phyloP scores from a whole-genome alignment of 129 eudicot genomes.

The Gnaphalium uliginosum region DNA sequence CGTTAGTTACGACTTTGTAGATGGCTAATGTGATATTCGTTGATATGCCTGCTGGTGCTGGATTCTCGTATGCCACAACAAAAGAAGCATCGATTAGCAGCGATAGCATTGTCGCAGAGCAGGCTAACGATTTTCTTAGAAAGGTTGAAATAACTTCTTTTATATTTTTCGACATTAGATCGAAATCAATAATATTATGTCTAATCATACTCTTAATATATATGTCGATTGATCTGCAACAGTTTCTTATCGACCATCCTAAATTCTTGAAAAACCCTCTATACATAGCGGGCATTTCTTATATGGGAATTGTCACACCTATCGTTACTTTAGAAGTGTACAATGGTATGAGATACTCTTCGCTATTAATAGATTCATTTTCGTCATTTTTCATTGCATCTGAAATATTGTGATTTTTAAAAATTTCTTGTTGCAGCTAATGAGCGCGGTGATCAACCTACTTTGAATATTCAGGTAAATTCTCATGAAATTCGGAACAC shows the following conservation, averaged over 20 bases:
- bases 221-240: not conserved
- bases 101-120: conserved; percentile 16
- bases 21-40: conserved; percentile 34
- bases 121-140: conserved; percentile 27
- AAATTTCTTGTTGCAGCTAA: not conserved
- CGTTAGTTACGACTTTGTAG: conserved; percentile 7
- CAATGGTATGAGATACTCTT: not conserved
- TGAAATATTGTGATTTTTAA: not conserved
- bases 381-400: not conserved
- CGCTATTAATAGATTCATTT: not conserved
- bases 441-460: conserved; percentile 4
- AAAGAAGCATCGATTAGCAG: conserved; percentile 23
- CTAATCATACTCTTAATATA: no score
- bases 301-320: not conserved
- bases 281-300: not conserved
- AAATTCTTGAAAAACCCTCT: not conserved
- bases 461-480: conserved; percentile 8
- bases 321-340: not conserved
- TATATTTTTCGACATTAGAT: no score
- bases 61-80: conserved; percentile 36
- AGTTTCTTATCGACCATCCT: not conserved
- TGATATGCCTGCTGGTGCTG: conserved; percentile 38
- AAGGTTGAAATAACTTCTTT: conserved; percentile 1
- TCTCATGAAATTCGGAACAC: not conserved
- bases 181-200: no score